Evolutionary conservation across 2,329 filamentous ascomycete genomes (phyloP), one percentile per base, ranked within the genome.

Genomic region (Talaromyces sp.): DNA sequence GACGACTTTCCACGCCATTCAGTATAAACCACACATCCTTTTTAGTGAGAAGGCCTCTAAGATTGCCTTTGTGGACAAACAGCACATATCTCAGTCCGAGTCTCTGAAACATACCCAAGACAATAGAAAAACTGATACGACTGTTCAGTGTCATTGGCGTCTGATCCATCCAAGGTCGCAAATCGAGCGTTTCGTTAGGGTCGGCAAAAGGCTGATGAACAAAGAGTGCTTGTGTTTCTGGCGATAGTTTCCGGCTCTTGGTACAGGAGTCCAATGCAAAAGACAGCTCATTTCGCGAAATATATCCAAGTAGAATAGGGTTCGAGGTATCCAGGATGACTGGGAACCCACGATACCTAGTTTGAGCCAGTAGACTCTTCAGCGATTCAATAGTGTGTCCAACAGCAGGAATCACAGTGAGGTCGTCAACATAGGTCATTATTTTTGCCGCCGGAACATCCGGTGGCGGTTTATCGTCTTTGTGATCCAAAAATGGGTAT

Each of bases 161-260:
- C 74, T 97, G 93, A 74, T 99, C 94, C 92, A 99, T 97, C 94
- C 94, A 99, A 2, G 92, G 92, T 8, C 93, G 83, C 11, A 99
- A 82, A 75, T 99, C 94, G 43, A 99, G 85, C 0, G 88, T 92
- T 17, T 85, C 83, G 21, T 83, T 80, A 0, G 90, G 89, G 68
- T 96, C 91, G 0, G 89, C 88, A 58, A 93, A 86, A 2, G 90
- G 88, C 69, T 92, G 89, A 70, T 95, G 90, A 0, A 85, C 83
- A 76, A 99, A 97, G 75, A 89, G 92, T 50, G 88, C 88, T 71
- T 93, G 89, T 0, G 92, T 89, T 62, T 89, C 86, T 0, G 83
- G 80, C 0, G 87, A 80, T 1, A 95, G 79, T 54, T 81, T 82
- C 12, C 65, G 61, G 11, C 67, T 79, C 61, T 79, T 81, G 24